Conservation (phyloP, 1,139 yeast genomes). For the Lipomyces yarrowii region DNA sequence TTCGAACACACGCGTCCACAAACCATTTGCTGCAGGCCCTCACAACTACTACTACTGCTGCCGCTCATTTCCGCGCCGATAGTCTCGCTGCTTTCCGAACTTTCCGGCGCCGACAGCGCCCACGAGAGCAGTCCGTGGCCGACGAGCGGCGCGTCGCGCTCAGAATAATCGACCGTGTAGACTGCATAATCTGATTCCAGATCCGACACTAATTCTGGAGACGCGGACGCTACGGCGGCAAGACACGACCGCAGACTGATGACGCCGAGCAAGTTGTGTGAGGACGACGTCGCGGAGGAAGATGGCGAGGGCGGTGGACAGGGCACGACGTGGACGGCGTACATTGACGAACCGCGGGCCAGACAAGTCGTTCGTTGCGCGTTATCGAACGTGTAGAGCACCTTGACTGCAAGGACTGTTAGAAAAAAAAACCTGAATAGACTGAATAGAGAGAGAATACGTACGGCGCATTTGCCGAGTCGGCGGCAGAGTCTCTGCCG, state of each 20-base stretch:
- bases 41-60: constrained; percentile 4
- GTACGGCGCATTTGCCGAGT: constrained; percentile 27
- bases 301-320: constrained; percentile 12
- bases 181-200: constrained; percentile 44
- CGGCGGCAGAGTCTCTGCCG: constrained; percentile 9
- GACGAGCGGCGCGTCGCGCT: constrained; percentile 44
- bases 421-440: neutral
- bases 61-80: neutral
- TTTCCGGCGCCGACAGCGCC: constrained; percentile 31
- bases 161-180: constrained; percentile 47
- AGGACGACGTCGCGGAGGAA: constrained; percentile 10
- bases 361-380: constrained; percentile 40
- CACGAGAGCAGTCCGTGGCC: constrained; percentile 47
- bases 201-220: constrained; percentile 44
- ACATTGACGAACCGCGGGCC: constrained; percentile 38
- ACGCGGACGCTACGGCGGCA: constrained; percentile 39
- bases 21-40: constrained; percentile 19
- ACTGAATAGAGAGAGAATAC: neutral
- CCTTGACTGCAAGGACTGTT: constrained; percentile 37
- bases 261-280: constrained; percentile 37
- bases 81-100: neutral
- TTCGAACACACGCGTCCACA: constrained; percentile 33
- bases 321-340: constrained; percentile 36
- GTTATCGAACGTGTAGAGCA: constrained; percentile 44
- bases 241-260: constrained; percentile 43